Evolutionary conservation across 2,329 filamentous ascomycete species (phyloP).

Genomic region (Endothia cerciana): DNA sequence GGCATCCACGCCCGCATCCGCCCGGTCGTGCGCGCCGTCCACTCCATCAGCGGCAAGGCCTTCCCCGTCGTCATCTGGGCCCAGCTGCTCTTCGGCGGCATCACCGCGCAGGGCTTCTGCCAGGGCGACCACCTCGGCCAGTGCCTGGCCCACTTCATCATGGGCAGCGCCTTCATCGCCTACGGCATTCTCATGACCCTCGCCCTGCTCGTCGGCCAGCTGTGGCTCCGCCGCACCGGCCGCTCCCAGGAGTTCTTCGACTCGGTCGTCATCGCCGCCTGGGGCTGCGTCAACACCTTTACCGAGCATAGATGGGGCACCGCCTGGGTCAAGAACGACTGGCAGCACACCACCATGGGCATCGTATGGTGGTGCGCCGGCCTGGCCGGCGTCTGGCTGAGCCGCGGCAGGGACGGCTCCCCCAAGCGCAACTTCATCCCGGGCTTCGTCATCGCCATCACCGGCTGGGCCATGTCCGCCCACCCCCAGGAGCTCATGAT

Average conservation of each 20-base stretch:
- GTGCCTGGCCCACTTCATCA: slow-evolving; percentile 96
- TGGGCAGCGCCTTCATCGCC: slow-evolving; percentile 94
- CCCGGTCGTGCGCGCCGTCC: slow-evolving; percentile 69
- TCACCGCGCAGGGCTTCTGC: slow-evolving; percentile 90
- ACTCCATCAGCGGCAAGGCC: slow-evolving; percentile 82
- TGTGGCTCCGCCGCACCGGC: slow-evolving; percentile 80
- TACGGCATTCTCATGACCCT: slow-evolving; percentile 90
- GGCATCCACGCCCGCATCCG: slow-evolving; percentile 82
- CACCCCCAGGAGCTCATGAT: slow-evolving; percentile 85
- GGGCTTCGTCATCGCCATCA: slow-evolving; percentile 86
- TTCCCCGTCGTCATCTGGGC: slow-evolving; percentile 88
- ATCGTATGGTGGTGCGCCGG: slow-evolving; percentile 98
- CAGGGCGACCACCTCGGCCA: slow-evolving; percentile 89
- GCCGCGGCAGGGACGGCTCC: slow-evolving; percentile 77
- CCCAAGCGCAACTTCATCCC: slow-evolving; percentile 94
- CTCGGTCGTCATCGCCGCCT: slow-evolving; percentile 84
- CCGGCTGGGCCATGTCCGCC: slow-evolving; percentile 92
- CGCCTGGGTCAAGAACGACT: slow-evolving; percentile 88
- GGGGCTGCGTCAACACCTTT: slow-evolving; percentile 98
- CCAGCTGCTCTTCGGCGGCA: slow-evolving; percentile 95
- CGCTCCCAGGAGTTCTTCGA: slow-evolving; percentile 98
- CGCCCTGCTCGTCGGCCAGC: slow-evolving; percentile 83
- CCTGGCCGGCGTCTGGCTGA: slow-evolving; percentile 89
- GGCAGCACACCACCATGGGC: slow-evolving; percentile 99
- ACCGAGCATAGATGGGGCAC: slow-evolving; percentile 95